Percentiles rank a stretch among this genome's conserved stretches.
Evolutionary conservation across 345 rosid genomes (phyloP).

Genomic region (Populus pruinosa): DNA sequence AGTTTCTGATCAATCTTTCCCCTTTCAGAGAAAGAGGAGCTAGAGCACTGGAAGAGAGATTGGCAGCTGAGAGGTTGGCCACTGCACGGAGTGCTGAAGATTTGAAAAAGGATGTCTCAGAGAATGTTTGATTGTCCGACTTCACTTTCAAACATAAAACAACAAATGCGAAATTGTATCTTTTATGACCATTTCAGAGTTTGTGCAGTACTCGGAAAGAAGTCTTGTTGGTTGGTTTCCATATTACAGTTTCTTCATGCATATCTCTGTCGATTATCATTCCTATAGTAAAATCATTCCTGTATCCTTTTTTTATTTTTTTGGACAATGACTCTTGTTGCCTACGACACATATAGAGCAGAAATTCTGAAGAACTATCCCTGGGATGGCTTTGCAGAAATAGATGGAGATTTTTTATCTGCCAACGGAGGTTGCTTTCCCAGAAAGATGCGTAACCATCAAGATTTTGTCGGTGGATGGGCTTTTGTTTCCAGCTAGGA

Average conservation of each 20-base stretch:
- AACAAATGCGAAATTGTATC: slow-evolving; percentile 12
- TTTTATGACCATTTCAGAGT: slow-evolving; percentile 5
- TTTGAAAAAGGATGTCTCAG: slow-evolving; percentile 47
- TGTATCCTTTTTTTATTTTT: neutral
- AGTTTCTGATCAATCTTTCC: neutral
- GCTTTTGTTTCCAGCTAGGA: neutral
- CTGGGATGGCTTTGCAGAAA: neutral
- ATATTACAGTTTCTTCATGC: slow-evolving; percentile 25
- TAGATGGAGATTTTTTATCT: neutral
- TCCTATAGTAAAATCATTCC: slow-evolving; percentile 13
- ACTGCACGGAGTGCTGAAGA: slow-evolving; percentile 51
- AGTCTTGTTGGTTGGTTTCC: slow-evolving; percentile 18
- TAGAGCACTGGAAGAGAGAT: slow-evolving; percentile 94
- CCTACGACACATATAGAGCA: slow-evolving; percentile 4
- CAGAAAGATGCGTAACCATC: neutral
- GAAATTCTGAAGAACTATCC: slow-evolving; percentile 1
- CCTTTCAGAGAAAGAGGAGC: slow-evolving; percentile 94
- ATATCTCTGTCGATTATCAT: slow-evolving; percentile 16
- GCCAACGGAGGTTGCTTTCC: neutral
- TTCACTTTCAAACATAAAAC: neutral
- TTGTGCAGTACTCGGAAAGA: slow-evolving; percentile 27
- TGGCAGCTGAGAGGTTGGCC: slow-evolving; percentile 72
- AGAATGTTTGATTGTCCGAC: slow-evolving; percentile 47
- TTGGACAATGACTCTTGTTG: neutral
- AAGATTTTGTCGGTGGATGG: neutral